Evolutionary conservation across 2,329 filamentous ascomycete genomes (phyloP), one percentile per base, ranked within the genome.

Genomic region (Ceratocystis harringtonii): DNA sequence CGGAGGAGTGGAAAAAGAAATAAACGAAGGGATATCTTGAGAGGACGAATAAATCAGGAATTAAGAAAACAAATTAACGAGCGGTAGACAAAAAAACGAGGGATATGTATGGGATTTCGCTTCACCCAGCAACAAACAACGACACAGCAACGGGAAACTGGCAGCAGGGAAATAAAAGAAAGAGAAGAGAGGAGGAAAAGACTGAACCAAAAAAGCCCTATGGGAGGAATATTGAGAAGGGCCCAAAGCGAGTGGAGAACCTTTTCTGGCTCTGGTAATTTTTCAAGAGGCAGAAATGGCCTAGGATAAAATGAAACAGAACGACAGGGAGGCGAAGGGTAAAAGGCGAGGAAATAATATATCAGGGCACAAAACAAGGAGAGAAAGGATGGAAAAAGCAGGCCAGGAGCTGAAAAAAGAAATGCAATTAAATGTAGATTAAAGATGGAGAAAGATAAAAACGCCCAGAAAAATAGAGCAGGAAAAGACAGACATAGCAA

Each of bases 81-180:
- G 55, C 32, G 52, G 15, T 4, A 58, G 28, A 58, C 28, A 58
- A 58, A 58, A 58, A 41, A 41, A 41, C 36, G 36, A 41, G 36
- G 12, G 36, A 41, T 25, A n/a, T 19, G 50, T 25, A n/a, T 41
- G 36, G 36, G 36, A 41, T 41, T 41, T 41, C 36, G 10, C 36
- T 41, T 41, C 36, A 41, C 36, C 36, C 36, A 15, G 36, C 36
- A 41, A 41, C 36, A 36, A 30, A 58, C 55, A 58, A 32, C 55
- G 55, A 30, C 55, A 58, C 55, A 58, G 55, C 55, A 58, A 58
- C 55, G 55, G 55, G 55, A 28, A 58, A 58, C 55, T 28, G 55
- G 55, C 55, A n/a, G 15, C 55, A 36, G 55, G 32, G 55, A 25
- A 58, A 58, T 8, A 58, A 30, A 30, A 58, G 28, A 58, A 30